Evolutionary conservation across 2,329 filamentous ascomycete species (phyloP).

Genomic region (Epichloe uncinata): DNA sequence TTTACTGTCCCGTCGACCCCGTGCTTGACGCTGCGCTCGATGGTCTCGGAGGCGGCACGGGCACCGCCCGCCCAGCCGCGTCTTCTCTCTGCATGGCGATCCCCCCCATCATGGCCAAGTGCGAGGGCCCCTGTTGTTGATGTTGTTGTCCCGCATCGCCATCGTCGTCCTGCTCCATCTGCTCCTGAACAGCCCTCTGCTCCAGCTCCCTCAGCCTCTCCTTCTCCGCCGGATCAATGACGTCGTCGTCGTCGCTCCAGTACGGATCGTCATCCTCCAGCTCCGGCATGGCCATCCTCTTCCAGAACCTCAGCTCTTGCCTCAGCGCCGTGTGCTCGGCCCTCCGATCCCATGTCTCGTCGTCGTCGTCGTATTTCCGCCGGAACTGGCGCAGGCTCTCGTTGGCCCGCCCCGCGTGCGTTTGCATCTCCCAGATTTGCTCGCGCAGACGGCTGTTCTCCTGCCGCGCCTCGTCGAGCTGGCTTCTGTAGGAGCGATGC

Average conservation of each 20-base stretch:
- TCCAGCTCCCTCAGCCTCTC: slow-evolving; percentile 37
- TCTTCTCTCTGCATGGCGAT: slow-evolving; percentile 27
- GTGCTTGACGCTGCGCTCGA: slow-evolving; percentile 29
- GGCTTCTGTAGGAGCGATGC: slow-evolving; percentile 52
- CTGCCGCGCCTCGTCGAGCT: slow-evolving; percentile 50
- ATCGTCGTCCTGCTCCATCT: slow-evolving; percentile 23
- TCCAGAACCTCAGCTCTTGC: slow-evolving; percentile 53
- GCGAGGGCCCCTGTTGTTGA: slow-evolving; percentile 3
- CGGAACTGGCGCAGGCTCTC: slow-evolving; percentile 44
- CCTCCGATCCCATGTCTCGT: slow-evolving; percentile 37
- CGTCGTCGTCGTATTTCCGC: slow-evolving; percentile 41
- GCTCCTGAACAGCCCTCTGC: slow-evolving; percentile 28
- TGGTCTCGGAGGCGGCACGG: slow-evolving; percentile 21
- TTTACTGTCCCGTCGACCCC: slow-evolving; percentile 25
- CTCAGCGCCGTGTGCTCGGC: slow-evolving; percentile 38
- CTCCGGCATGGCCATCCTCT: slow-evolving; percentile 50
- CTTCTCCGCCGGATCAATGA: slow-evolving; percentile 49
- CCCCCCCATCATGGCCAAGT: slow-evolving; percentile 21
- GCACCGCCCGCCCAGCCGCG: slow-evolving; percentile 13
- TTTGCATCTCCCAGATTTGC: slow-evolving; percentile 55
- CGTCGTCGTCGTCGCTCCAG: slow-evolving; percentile 53
- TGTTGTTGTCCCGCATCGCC: slow-evolving; percentile 10
- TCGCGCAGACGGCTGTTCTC: slow-evolving; percentile 50
- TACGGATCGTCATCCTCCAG: slow-evolving; percentile 45
- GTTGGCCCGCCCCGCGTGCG: slow-evolving; percentile 44